Evolutionary conservation across 2,329 filamentous ascomycete genomes (phyloP).

Genomic region (Xylariaceae sp.): DNA sequence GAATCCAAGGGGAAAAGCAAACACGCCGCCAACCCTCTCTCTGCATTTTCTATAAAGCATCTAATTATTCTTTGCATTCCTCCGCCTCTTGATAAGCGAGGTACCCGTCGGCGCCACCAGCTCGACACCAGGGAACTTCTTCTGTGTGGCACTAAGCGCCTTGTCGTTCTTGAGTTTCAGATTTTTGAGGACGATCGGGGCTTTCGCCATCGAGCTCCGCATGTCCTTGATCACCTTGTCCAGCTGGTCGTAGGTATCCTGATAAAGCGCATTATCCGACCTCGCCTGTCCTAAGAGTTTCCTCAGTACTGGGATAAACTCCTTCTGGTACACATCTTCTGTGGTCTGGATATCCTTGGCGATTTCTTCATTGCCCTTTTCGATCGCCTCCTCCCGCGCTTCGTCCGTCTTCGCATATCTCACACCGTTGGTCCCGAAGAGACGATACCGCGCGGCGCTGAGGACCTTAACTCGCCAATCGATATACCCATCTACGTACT

Average conservation of each 20-base stretch:
- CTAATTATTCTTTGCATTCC: neutral
- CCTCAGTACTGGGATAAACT: neutral
- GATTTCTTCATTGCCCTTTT: neutral
- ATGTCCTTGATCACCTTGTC: neutral
- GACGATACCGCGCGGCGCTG: neutral
- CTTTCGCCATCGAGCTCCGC: neutral
- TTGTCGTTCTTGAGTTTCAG: neutral
- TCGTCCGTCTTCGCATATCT: neutral
- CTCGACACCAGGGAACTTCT: neutral
- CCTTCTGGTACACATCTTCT: neutral
- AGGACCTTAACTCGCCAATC: constrained; percentile 9
- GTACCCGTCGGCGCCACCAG: constrained; percentile 6
- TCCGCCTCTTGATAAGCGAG: neutral
- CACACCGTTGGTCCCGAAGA: neutral
- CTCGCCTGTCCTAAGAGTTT: neutral
- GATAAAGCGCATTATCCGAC: neutral
- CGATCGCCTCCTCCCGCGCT: neutral
- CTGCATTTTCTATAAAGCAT: neutral
- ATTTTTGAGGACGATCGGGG: neutral
- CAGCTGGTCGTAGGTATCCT: neutral
- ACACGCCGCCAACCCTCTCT: neutral
- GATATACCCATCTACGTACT: constrained; percentile 4
- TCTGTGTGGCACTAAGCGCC: neutral
- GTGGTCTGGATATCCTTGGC: neutral
- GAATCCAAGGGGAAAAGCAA: neutral